Evolutionary conservation across 2,329 filamentous ascomycete genomes (phyloP).

Genomic region (Stachybotrys chlorohalonatus): DNA sequence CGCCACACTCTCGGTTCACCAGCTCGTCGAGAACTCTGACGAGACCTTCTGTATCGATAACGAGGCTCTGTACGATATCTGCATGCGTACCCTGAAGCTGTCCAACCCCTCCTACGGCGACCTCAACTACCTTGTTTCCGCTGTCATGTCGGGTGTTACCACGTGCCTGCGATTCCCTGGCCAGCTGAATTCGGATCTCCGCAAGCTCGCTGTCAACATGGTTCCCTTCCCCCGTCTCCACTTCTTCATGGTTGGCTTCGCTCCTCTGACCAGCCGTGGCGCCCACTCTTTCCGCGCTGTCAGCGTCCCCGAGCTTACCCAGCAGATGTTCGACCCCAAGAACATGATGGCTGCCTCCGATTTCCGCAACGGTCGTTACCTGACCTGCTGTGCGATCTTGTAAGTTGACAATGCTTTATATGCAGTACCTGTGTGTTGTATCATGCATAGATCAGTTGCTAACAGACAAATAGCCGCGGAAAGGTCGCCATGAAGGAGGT

Average conservation of each 20-base stretch:
- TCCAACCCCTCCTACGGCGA: slow-evolving; percentile 97
- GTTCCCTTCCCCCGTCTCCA: slow-evolving; percentile 99
- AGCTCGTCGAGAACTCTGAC: slow-evolving; percentile 99
- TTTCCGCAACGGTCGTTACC: slow-evolving; percentile 99
- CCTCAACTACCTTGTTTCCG: slow-evolving; percentile 98
- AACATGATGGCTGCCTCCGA: slow-evolving; percentile 99
- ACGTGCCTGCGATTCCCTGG: slow-evolving; percentile 98
- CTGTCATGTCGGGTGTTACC: slow-evolving; percentile 98
- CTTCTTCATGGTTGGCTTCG: slow-evolving; percentile 99
- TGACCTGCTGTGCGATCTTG: slow-evolving; percentile 99
- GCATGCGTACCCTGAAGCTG: slow-evolving; percentile 99
- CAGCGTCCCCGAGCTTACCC: slow-evolving; percentile 94
- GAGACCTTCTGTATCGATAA: slow-evolving; percentile 99
- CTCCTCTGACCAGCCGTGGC: slow-evolving; percentile 80
- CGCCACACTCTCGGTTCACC: slow-evolving; percentile 96
- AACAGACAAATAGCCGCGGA: slow-evolving; percentile 58
- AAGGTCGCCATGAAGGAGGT: slow-evolving; percentile 99
- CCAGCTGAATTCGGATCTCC: slow-evolving; percentile 99
- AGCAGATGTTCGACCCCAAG: slow-evolving; percentile 99
- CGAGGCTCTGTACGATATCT: slow-evolving; percentile 99
- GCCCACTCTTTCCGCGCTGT: slow-evolving; percentile 95
- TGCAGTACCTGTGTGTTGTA: not conserved
- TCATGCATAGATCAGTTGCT: not conserved
- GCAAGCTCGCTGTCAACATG: slow-evolving; percentile 99
- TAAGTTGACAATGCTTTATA: slow-evolving; percentile 31